A percentile compares a stretch with the other conserved stretches of the same genome.
Evolutionary conservation across 192 early-diverging fungal genomes (phyloP).

Genomic region (Rhizophagus prolifer): DNA sequence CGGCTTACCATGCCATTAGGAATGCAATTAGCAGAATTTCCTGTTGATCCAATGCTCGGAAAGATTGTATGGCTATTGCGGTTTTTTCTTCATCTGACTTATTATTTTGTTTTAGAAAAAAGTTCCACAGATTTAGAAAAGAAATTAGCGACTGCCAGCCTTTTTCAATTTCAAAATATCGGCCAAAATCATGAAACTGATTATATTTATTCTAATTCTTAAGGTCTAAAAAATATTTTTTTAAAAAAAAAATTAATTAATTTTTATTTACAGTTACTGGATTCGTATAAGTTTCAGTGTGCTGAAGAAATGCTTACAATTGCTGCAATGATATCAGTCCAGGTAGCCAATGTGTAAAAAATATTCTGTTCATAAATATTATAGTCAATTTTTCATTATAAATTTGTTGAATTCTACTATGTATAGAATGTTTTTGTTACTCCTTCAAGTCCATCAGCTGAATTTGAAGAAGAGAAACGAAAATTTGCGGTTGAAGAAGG

Average conservation of each 20-base stretch:
- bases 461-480: conserved; percentile 57
- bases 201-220: too few relatives aligned
- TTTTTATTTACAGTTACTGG: conserved; percentile 44
- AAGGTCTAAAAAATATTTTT: too few relatives aligned
- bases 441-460: conserved; percentile 33
- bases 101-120: conserved; percentile 4
- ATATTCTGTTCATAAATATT: neutral
- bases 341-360: conserved; percentile 41
- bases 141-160: too few relatives aligned
- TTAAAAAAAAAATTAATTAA: neutral
- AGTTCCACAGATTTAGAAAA: too few relatives aligned
- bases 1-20: conserved; percentile 71
- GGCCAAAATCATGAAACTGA: too few relatives aligned
- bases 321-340: conserved; percentile 76
- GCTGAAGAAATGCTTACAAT: conserved; percentile 75
- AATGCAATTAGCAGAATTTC: conserved; percentile 70
- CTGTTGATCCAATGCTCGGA: conserved; percentile 69
- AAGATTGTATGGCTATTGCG: conserved; percentile 47
- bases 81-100: neutral
- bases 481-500: conserved; percentile 80
- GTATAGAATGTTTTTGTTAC: conserved; percentile 49
- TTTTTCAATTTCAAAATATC: too few relatives aligned
- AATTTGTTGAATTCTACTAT: neutral
- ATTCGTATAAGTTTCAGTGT: conserved; percentile 63
- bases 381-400: neutral